Conservation (phyloP, 225 moss, liverwort and hornwort species). For the Pseudoscleropodium purum region DNA sequence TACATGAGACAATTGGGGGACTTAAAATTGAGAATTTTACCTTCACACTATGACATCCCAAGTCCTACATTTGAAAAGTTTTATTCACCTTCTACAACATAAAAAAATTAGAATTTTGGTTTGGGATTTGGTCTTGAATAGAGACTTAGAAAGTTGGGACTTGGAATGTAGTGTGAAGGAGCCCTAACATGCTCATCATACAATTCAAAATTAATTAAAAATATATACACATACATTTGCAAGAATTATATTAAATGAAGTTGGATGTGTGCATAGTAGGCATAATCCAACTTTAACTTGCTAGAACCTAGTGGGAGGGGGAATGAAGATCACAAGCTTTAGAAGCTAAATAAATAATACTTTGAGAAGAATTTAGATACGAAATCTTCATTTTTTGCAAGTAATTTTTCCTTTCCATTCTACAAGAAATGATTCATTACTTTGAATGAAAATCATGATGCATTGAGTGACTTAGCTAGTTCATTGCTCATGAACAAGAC, state of each 20-base stretch:
- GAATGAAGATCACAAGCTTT: not conserved
- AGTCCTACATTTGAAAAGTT: not conserved
- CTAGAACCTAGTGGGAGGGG: not conserved
- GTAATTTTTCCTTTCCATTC: not conserved
- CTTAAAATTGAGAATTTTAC: not conserved
- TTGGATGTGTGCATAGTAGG: fast-evolving
- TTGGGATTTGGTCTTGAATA: not conserved
- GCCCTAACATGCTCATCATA: not conserved
- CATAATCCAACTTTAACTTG: not conserved
- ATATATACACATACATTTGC: not conserved
- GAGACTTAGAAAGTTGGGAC: fast-evolving
- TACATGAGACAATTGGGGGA: not conserved
- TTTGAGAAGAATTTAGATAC: not conserved
- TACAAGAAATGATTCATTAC: fast-evolving
- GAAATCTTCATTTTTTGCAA: not conserved
- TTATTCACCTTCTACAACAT: not conserved
- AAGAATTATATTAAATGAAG: not conserved
- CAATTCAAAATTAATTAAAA: not conserved
- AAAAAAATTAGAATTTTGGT: not conserved
- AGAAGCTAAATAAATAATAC: not conserved
- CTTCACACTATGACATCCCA: not conserved
- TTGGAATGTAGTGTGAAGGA: not conserved
- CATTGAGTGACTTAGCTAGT: fast-evolving
- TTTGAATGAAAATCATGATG: not conserved
- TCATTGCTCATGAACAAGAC: not conserved